Evolutionary conservation across 352 stramenopile genomes (phyloP), one percentile per base, ranked within the genome.

Genomic region (Phytophthora ohioensis): DNA sequence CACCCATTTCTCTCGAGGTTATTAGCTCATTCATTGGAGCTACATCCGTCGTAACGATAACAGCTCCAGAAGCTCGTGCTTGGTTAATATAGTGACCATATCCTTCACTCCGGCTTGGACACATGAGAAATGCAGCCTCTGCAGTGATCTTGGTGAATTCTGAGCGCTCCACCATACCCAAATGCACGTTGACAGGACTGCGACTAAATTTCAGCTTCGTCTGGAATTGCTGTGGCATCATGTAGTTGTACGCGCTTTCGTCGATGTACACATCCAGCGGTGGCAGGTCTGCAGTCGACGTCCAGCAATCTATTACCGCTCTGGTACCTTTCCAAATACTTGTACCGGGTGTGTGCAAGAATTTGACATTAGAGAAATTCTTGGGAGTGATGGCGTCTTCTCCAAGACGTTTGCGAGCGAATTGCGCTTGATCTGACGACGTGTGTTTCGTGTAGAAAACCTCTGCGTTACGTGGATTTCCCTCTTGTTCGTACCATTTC

Each of bases 81-180:
- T 92, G 84, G 68, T 92, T 92, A 55, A 92, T 87, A 61, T 86
- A 87, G 71, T 91, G 84, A 13, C 84, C 82, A 52, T 87, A 92
- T 4, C 81, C 84, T 78, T 93, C 85, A 47, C 73, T 79, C 1
- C 39, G 17, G 51, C 85, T 93, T 21, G 85, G 70, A 62, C 78
- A 90, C 59, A 91, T 68, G 51, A 93, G 78, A 46, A 82, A 87
- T 15, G 80, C 39, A 2, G 80, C 51, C 27, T 88, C 73, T 1
- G 77, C 74, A 10, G 87, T 57, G 12, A 88, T 31, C 27, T 82
- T 79, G 7, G 72, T 80, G 46, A 87, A 92, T 13, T 47, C 36
- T 9, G 54, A 45, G 7, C 73, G 55, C 10, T 73, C 56, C 10
- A 87, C 21, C 34, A 68, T 41, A 8, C 56, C 58, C 12, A 69